A percentile compares a stretch with the other conserved stretches of the same genome.
Evolutionary conservation across 257 asterid species (phyloP).

Genomic region (Paulownia fortunei): DNA sequence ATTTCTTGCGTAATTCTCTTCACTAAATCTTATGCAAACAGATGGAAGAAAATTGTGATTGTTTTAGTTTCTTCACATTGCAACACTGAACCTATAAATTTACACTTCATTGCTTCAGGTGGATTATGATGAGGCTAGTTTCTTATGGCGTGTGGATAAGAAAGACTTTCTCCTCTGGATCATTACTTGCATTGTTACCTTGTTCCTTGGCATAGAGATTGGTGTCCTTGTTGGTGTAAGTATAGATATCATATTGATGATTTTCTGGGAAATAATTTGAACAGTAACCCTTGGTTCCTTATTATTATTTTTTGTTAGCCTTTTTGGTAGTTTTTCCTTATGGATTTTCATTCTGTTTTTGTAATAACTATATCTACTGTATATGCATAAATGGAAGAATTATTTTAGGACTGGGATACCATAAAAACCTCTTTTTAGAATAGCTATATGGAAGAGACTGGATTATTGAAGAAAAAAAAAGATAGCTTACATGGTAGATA

Average conservation of each 20-base stretch:
- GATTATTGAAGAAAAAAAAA: neutral
- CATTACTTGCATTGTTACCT: slow-evolving; percentile 79
- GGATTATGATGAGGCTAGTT: slow-evolving; percentile 91
- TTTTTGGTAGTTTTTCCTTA: neutral
- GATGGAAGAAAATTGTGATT: slow-evolving; percentile 26
- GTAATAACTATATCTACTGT: neutral
- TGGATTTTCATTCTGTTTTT: neutral
- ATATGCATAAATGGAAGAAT: neutral
- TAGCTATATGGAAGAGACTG: neutral
- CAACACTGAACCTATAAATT: slow-evolving; percentile 26
- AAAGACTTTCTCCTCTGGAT: slow-evolving; percentile 91
- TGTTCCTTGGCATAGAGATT: slow-evolving; percentile 96
- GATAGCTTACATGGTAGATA: neutral
- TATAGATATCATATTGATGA: slow-evolving; percentile 26
- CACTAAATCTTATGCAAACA: slow-evolving; percentile 17
- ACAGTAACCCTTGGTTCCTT: neutral
- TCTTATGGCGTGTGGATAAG: slow-evolving; percentile 95
- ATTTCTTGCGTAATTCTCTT: slow-evolving; percentile 2
- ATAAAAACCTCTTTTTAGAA: neutral
- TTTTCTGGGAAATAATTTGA: slow-evolving; percentile 15
- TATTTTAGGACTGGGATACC: neutral
- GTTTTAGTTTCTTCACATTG: slow-evolving; percentile 33
- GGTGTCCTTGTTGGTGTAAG: slow-evolving; percentile 98
- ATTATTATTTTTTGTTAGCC: neutral
- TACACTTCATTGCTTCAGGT: slow-evolving; percentile 63